A percentile compares a stretch with the other conserved stretches of the same genome.
phyloP scores from a whole-genome alignment of 78 protist species.

The Dictyostelium citrinum region DNA sequence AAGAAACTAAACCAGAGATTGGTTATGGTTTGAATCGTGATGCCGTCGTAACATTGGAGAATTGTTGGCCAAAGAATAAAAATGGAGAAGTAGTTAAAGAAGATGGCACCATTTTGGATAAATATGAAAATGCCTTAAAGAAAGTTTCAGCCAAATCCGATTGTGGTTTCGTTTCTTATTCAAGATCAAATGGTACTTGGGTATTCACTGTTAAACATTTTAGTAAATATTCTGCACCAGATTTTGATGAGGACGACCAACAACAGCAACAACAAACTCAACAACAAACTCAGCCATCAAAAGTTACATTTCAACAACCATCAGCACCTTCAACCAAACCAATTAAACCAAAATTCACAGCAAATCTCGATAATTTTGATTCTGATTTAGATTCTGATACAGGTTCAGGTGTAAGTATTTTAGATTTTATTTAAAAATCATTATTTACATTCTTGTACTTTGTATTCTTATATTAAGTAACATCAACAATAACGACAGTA shows the following conservation, averaged over 20 bases:
- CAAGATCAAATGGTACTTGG: conserved; percentile 29
- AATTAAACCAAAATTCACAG: conserved; percentile 56
- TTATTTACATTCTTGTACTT: not conserved
- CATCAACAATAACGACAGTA: not conserved
- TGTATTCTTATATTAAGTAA: not conserved
- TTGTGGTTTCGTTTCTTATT: conserved; percentile 20
- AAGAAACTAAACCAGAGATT: conserved; percentile 27
- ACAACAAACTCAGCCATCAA: not conserved
- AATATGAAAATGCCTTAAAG: conserved; percentile 20
- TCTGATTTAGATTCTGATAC: not conserved
- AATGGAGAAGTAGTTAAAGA: not conserved
- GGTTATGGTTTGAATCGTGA: conserved; percentile 48
- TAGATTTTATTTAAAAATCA: not conserved
- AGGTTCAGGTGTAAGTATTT: conserved; percentile 7
- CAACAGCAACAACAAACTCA: not conserved
- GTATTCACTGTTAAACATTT: conserved; percentile 66
- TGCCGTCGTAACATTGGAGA: conserved; percentile 8
- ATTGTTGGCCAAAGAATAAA: conserved; percentile 31
- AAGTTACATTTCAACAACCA: conserved; percentile 9
- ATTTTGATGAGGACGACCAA: conserved; percentile 36
- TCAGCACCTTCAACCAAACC: not conserved
- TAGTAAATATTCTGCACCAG: conserved; percentile 54
- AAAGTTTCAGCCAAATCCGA: not conserved
- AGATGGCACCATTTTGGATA: not conserved
- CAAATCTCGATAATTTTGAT: conserved; percentile 23